These are phyloP conservation scores for Phaeoacremonium minimum DNA, from an alignment of 2,329 filamentous ascomycete species.

Conservation along the genomic window DNA sequence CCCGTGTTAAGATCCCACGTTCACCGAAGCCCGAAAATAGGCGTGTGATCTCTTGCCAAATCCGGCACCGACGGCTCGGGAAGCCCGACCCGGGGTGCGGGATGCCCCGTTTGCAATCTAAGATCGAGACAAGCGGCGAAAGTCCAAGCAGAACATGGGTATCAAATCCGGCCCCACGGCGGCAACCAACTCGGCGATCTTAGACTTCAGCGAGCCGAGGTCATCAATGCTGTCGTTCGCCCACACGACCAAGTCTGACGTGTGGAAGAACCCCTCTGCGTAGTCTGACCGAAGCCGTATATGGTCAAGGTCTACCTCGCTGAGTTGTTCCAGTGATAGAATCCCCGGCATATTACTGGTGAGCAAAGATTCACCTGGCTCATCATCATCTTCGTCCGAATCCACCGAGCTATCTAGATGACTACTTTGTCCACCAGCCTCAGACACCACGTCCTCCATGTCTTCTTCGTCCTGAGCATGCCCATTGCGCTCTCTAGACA, in stretches of 20 bases:
- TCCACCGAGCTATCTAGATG: constrained; percentile 3
- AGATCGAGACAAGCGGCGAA: constrained; percentile 23
- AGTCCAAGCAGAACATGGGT: constrained; percentile 53
- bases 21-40: constrained; percentile 8
- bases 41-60: constrained; percentile 13
- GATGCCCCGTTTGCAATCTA: background rate
- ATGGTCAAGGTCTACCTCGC: constrained; percentile 51
- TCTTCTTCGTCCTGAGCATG: constrained; percentile 25
- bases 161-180: constrained; percentile 59
- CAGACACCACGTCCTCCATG: constrained; percentile 8
- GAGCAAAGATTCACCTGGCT: constrained; percentile 41
- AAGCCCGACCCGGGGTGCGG: background rate
- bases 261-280: constrained; percentile 30
- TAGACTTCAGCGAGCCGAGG: constrained; percentile 49
- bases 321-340: constrained; percentile 48
- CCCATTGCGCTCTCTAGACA: constrained; percentile 25
- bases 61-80: constrained; percentile 9
- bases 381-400: constrained; percentile 10
- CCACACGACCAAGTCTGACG: constrained; percentile 57
- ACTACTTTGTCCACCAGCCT: constrained; percentile 3
- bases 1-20: constrained; percentile 4
- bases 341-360: constrained; percentile 64
- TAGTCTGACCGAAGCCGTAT: constrained; percentile 49
- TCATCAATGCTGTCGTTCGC: constrained; percentile 44
- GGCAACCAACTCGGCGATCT: constrained; percentile 64